phyloP scores from a whole-genome alignment of 129 eudicot species.

The Escallonia rubra region DNA sequence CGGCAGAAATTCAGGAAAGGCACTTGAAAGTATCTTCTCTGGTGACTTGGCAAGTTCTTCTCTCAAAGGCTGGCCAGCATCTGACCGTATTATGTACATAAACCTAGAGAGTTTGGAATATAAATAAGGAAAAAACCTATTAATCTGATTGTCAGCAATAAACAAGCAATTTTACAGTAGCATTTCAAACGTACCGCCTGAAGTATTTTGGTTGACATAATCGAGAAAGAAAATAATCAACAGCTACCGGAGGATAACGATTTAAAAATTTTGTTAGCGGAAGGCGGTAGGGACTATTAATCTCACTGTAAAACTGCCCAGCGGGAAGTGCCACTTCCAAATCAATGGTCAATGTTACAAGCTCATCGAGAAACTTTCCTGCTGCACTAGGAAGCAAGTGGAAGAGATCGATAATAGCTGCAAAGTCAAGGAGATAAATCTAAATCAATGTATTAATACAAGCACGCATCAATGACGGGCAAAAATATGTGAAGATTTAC shows the following conservation, averaged over 20 bases:
- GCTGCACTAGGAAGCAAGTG: slow-evolving; percentile 97
- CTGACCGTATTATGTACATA: slow-evolving; percentile 92
- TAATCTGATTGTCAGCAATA: neutral
- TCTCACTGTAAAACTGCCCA: slow-evolving; percentile 96
- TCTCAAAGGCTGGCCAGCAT: slow-evolving; percentile 98
- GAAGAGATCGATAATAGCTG: slow-evolving; percentile 98
- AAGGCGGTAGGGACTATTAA: slow-evolving; percentile 95
- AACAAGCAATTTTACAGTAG: neutral
- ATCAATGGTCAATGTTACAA: slow-evolving; percentile 89
- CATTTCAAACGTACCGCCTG: slow-evolving; percentile 51
- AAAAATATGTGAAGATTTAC: slow-evolving; percentile 32
- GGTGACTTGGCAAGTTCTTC: slow-evolving; percentile 99
- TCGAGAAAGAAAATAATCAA: slow-evolving; percentile 95
- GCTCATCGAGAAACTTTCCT: slow-evolving; percentile 97
- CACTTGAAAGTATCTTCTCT: slow-evolving; percentile 80
- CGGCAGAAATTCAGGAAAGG: slow-evolving; percentile 70
- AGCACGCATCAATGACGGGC: neutral
- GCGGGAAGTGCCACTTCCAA: slow-evolving; percentile 89
- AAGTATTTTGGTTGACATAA: slow-evolving; percentile 83
- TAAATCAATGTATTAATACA: neutral
- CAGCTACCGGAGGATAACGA: slow-evolving; percentile 84
- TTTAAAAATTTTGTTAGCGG: slow-evolving; percentile 90
- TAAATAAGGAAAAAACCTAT: slow-evolving; percentile 10
- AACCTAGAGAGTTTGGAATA: slow-evolving; percentile 38
- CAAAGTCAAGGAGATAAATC: slow-evolving; percentile 19